Conservation (phyloP, 441 rosid genomes). For the Arabidopsis hybrid region DNA sequence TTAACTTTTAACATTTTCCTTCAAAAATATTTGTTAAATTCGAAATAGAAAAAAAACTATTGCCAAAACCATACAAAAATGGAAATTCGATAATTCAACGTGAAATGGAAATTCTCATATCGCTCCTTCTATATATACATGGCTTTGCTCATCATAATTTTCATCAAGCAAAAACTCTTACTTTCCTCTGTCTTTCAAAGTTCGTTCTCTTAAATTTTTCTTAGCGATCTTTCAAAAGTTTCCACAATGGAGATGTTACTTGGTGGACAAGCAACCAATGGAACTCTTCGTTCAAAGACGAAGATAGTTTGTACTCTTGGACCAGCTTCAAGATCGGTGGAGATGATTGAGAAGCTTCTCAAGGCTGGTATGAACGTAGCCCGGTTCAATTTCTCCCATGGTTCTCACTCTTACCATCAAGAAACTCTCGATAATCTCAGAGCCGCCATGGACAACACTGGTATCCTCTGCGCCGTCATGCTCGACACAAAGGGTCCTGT, state of each 20-base stretch:
- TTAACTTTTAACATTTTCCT: not conserved
- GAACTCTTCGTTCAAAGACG: constrained; percentile 49
- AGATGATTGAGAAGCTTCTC: constrained; percentile 71
- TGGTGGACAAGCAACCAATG: constrained; percentile 40
- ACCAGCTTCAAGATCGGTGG: constrained; percentile 70
- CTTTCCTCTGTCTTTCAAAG: not conserved
- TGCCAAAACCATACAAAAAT: not conserved
- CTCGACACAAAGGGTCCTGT: constrained; percentile 52
- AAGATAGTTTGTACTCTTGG: constrained; percentile 85
- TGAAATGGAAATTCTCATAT: not conserved
- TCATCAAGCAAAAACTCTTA: not conserved
- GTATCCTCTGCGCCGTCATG: constrained; percentile 7
- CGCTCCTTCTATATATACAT: not conserved
- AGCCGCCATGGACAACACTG: not conserved
- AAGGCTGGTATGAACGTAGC: constrained; percentile 52
- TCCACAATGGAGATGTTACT: constrained; percentile 11
- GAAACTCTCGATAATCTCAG: constrained; percentile 60
- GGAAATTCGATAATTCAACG: not conserved
- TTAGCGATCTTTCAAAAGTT: not conserved
- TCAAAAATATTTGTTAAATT: not conserved
- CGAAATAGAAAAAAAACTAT: not conserved
- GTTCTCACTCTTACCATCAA: constrained; percentile 80
- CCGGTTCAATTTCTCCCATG: constrained; percentile 89
- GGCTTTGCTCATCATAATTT: not conserved
- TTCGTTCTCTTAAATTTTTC: not conserved